phyloP scores from a whole-genome alignment of 2,329 filamentous ascomycete genomes.

The Westerdykella ornata region DNA sequence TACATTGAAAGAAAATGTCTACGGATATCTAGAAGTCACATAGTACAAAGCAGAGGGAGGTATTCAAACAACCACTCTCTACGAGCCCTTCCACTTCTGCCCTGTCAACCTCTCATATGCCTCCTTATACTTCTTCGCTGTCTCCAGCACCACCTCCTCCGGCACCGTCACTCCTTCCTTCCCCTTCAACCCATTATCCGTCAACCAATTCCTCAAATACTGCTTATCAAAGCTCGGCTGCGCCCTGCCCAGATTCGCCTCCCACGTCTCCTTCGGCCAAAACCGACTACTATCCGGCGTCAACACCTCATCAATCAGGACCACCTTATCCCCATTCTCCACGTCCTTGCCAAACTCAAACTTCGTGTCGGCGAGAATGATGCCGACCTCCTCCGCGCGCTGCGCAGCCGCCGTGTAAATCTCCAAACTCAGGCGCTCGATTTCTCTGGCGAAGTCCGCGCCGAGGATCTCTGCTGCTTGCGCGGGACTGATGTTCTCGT shows the following conservation, averaged over 20 bases:
- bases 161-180: slow-evolving; percentile 67
- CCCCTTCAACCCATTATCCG: slow-evolving; percentile 63
- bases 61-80: background rate
- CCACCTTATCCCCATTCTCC: slow-evolving; percentile 56
- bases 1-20: too few species aligned
- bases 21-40: too few species aligned
- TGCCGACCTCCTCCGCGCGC: slow-evolving; percentile 59
- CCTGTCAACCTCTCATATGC: slow-evolving; percentile 66
- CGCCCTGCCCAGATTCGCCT: slow-evolving; percentile 55
- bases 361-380: slow-evolving; percentile 73
- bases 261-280: slow-evolving; percentile 71
- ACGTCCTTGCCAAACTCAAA: slow-evolving; percentile 66
- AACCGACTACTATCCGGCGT: slow-evolving; percentile 73
- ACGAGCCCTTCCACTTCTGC: slow-evolving; percentile 17
- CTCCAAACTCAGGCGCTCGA: slow-evolving; percentile 58
- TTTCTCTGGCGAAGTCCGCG: slow-evolving; percentile 54
- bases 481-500: slow-evolving; percentile 78
- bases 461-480: slow-evolving; percentile 56
- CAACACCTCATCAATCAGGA: slow-evolving; percentile 77
- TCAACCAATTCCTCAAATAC: slow-evolving; percentile 72
- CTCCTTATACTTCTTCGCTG: slow-evolving; percentile 66
- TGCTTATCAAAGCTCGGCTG: slow-evolving; percentile 84
- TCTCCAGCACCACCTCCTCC: slow-evolving; percentile 61
- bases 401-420: slow-evolving; percentile 59
- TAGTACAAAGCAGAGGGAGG: too few species aligned